Conservation (phyloP, 768 basidiomycete species). For the Serendipita sp. region DNA sequence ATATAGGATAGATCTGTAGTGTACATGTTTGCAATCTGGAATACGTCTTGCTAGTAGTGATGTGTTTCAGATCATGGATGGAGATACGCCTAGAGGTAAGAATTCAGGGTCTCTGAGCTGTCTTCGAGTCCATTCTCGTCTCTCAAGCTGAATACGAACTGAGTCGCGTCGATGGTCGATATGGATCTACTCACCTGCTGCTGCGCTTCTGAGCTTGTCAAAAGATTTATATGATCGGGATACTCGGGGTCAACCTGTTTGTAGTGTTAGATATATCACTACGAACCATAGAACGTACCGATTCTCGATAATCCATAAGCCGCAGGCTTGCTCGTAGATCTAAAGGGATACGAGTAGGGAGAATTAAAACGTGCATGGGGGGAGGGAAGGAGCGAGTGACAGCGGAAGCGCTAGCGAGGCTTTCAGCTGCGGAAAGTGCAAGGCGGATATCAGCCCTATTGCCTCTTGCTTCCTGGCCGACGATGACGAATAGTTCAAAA, state of each 20-base stretch:
- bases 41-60: neutral
- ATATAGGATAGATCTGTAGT: neutral
- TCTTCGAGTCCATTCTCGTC: constrained; percentile 1
- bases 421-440: constrained; percentile 45
- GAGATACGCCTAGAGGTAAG: constrained; percentile 9
- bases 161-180: neutral
- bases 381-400: constrained; percentile 48
- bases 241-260: constrained; percentile 28
- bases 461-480: constrained; percentile 48
- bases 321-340: constrained; percentile 55
- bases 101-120: constrained; percentile 8
- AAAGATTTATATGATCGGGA: constrained; percentile 66
- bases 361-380: constrained; percentile 51
- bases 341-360: constrained; percentile 58
- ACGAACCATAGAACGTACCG: constrained; percentile 28
- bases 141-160: neutral
- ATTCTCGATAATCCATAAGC: constrained; percentile 41
- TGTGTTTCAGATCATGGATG: constrained; percentile 2
- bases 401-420: constrained; percentile 35
- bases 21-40: neutral
- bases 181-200: constrained; percentile 37
- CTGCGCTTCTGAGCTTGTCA: constrained; percentile 38
- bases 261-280: constrained; percentile 22
- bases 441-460: constrained; percentile 42
- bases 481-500: constrained; percentile 65